Evolutionary conservation across 352 stramenopile genomes (phyloP), one percentile per base, ranked within the genome.

Genomic region (Phytophthora hibernalis): DNA sequence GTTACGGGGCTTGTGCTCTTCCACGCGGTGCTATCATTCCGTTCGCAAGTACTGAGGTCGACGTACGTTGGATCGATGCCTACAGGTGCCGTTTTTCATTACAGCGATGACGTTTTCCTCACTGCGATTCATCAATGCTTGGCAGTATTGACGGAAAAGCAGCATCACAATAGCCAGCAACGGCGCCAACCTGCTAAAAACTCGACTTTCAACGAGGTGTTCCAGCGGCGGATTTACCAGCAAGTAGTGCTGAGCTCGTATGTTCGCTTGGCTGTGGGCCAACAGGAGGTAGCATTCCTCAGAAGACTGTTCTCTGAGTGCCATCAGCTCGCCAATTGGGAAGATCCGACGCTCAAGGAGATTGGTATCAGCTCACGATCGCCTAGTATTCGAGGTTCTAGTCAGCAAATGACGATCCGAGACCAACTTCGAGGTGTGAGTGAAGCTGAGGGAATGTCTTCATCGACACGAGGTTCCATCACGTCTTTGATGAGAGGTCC

Each of bases 1-100:
- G 24, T 91, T 9, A 82, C 56, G 16, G 54, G 67, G 1, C 61
- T 91, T 8, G 53, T 87, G 9, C 40, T 89, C 12, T 87, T 80
- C 31, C 82, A 91, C 16, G 20, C 74, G 1, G 40, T 60, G 3
- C n/a, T 87, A 12, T 18, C 42, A 7, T 74, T 76, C 20, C 75
- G 78, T 13, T 20, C 28, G 1, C 28, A 62, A 8, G 43, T 70
- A 5, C 26, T 75, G n/a, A 44, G 62, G 54, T 10, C 18, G 6
- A 22, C 43, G 2, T 75, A 72, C 11, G 4, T 26, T 45, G 50
- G 43, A 54, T 2, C 59, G 31, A 10, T 56, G 26, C 33, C 70
- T 40, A 37, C 37, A 24, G 51, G 45, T 5, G 3, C 18, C 18
- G 13, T 49, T 5, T 75, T 75, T 22, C 51, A 51, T 2, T 67